Percentiles rank a stretch among this genome's conserved stretches.
These are phyloP conservation scores for Penicillium concentricum DNA, from an alignment of 2,329 filamentous ascomycete genomes.

Conservation along the genomic window DNA sequence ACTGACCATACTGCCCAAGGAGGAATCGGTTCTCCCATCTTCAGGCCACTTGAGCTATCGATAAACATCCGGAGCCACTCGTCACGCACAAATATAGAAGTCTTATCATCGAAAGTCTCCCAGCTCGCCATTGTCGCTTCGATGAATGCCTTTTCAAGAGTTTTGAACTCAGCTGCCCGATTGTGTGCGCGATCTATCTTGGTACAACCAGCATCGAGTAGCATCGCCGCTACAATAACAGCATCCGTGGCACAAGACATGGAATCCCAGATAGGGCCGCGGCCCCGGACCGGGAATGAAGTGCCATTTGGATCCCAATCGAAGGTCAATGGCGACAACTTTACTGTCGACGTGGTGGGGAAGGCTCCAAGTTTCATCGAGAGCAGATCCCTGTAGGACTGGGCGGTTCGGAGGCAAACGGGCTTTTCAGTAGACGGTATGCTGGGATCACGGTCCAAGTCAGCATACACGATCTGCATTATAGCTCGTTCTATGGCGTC, in stretches of 20 bases:
- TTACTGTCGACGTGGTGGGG: slow-evolving; percentile 17
- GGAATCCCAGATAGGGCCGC: slow-evolving; percentile 29
- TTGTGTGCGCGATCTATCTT: slow-evolving; percentile 26
- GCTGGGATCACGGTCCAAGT: slow-evolving; percentile 31
- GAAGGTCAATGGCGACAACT: slow-evolving; percentile 10
- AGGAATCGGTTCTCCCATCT: slow-evolving; percentile 10
- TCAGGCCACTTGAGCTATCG: slow-evolving; percentile 2
- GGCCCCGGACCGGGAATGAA: slow-evolving; percentile 28
- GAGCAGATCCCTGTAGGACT: slow-evolving; percentile 13
- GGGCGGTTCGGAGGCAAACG: slow-evolving; percentile 14
- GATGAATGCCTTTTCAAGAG: slow-evolving; percentile 27
- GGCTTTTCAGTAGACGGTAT: slow-evolving; percentile 15
- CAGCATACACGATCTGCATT: slow-evolving; percentile 27
- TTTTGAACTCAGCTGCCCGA: slow-evolving; percentile 16
- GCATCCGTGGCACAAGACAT: slow-evolving; percentile 33
- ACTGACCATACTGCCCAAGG: slow-evolving; percentile 25
- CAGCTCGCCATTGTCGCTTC: slow-evolving; percentile 31
- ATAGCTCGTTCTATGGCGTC: slow-evolving; percentile 28
- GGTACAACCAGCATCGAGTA: slow-evolving; percentile 40
- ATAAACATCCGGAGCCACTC: slow-evolving; percentile 18
- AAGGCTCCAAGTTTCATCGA: slow-evolving; percentile 18
- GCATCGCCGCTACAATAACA: slow-evolving; percentile 34
- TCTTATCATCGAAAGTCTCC: slow-evolving; percentile 22
- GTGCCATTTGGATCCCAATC: slow-evolving; percentile 22
- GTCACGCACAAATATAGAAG: slow-evolving; percentile 17